Evolutionary conservation across 2,329 filamentous ascomycete species (phyloP).

Genomic region (Scedosporium dehoogii): DNA sequence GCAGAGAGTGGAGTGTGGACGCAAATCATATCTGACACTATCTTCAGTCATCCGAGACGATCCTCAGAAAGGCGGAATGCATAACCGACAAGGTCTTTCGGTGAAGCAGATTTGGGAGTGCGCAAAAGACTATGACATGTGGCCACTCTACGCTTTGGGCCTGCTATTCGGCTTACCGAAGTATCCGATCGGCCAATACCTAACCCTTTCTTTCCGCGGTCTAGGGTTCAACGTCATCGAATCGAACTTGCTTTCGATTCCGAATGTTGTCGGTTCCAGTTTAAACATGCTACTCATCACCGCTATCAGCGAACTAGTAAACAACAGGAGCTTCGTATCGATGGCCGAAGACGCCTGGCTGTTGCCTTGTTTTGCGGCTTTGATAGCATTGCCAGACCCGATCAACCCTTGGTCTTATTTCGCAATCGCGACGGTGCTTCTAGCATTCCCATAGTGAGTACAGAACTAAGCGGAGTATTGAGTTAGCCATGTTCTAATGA

Average conservation of each 20-base stretch:
- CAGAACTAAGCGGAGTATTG: not conserved
- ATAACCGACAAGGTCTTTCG: constrained; percentile 39
- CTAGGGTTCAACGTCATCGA: constrained; percentile 41
- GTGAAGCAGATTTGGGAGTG: constrained; percentile 32
- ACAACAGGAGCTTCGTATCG: constrained; percentile 37
- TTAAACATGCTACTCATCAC: constrained; percentile 38
- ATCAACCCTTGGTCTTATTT: constrained; percentile 36
- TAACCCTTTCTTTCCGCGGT: constrained; percentile 39
- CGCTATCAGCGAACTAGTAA: constrained; percentile 37
- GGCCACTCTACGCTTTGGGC: constrained; percentile 39
- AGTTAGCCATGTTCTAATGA: not conserved
- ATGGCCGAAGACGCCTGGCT: constrained; percentile 42
- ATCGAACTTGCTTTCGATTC: constrained; percentile 43
- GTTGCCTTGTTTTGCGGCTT: constrained; percentile 40
- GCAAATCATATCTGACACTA: constrained; percentile 6
- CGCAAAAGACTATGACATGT: constrained; percentile 42
- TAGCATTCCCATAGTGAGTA: constrained; percentile 43
- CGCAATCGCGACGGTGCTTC: constrained; percentile 34
- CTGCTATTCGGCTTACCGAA: constrained; percentile 36
- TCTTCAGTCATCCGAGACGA: constrained; percentile 38
- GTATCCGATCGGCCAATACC: constrained; percentile 33
- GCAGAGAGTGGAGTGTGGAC: not conserved
- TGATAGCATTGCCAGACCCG: constrained; percentile 28
- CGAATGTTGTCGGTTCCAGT: constrained; percentile 35
- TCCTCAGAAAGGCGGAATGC: constrained; percentile 44